Evolutionary conservation across 2,329 filamentous ascomycete genomes (phyloP), one percentile per base, ranked within the genome.

Genomic region (Beauveria brongniartii): DNA sequence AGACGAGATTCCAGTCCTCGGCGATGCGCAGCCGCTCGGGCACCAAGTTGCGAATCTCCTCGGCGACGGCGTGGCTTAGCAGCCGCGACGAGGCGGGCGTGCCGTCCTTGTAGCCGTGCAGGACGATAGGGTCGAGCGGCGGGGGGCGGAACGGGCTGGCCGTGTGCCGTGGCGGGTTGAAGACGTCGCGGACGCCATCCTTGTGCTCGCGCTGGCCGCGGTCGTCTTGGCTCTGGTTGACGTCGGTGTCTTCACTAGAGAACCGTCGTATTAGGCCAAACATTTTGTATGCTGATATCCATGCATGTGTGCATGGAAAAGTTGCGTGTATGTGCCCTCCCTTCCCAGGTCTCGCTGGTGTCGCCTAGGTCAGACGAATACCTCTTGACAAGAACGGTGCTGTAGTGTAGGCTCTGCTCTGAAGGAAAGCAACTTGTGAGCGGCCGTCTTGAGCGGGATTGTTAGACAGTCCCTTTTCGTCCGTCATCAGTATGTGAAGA

Each of bases 41-140:
- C 24, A 97, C 79, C 69, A 97, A 86, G 44, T 95, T 83, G 53
- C 94, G 83, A 61, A 97, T 96, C 77, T 97, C 94, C 75, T 97
- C 94, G 3, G 93, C 94, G 34, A 97, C 78, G 12, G 86, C 82
- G 55, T 79, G 78, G 20, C 82, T 88, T 61, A 99, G 80, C 58
- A 97, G 78, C 65, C 84, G 82, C 52, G 85, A 86, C 41, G 79
- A 80, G 20, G 75, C 67, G 20, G 80, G 76, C 3, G 88, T 91
- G 67, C 80, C 80, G 1, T 78, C 75, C 62, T 80, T 78, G 73
- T 87, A 91, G 43, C 89, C 89, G 24, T 78, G 75, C 41, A 97
- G 80, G 5, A 81, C 78, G 24, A 97, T 76, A 0, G 93, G 91
- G 61, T 93, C 92, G 55, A 97, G 83, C 0, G 92, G 92, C 12